A percentile compares a stretch with the other conserved stretches of the same genome.
phyloP scores from a whole-genome alignment of 179 eudicot genomes.

The Corrigiola litoralis region DNA sequence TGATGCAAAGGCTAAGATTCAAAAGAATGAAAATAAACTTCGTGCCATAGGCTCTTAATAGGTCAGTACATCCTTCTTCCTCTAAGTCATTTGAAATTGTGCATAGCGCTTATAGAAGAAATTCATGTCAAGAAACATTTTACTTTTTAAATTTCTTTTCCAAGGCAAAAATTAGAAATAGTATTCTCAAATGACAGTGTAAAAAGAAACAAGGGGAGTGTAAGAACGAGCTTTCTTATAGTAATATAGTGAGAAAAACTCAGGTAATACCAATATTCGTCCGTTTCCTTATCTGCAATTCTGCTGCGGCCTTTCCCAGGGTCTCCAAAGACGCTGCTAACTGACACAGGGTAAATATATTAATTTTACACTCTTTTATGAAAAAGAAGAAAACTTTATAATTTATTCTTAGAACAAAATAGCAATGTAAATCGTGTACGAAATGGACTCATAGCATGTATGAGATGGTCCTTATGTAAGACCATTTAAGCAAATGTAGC shows the following conservation, averaged over 20 bases:
- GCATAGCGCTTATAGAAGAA: neutral
- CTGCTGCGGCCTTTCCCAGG: slow-evolving; percentile 78
- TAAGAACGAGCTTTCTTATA: too few relatives aligned
- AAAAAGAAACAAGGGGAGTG: neutral
- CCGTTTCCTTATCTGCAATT: slow-evolving; percentile 70
- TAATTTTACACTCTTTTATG: slow-evolving; percentile 1
- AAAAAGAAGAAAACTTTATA: neutral
- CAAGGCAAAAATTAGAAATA: too few relatives aligned
- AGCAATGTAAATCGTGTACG: too few relatives aligned
- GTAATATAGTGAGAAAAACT: too few relatives aligned
- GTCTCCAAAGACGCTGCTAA: slow-evolving; percentile 75
- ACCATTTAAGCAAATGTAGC: too few relatives aligned
- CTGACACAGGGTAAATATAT: slow-evolving; percentile 33
- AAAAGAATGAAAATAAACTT: neutral
- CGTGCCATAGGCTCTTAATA: neutral
- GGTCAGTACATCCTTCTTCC: neutral
- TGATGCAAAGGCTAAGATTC: neutral
- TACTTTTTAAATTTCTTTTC: too few relatives aligned
- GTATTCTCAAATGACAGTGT: too few relatives aligned
- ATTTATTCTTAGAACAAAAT: too few relatives aligned
- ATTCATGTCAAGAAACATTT: neutral
- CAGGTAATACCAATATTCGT: slow-evolving; percentile 69
- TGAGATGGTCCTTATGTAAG: too few relatives aligned
- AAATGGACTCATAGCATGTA: too few relatives aligned
- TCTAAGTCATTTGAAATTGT: neutral